Evolutionary conservation across 2,329 filamentous ascomycete species (phyloP).

Genomic region (Fulvia fulva): DNA sequence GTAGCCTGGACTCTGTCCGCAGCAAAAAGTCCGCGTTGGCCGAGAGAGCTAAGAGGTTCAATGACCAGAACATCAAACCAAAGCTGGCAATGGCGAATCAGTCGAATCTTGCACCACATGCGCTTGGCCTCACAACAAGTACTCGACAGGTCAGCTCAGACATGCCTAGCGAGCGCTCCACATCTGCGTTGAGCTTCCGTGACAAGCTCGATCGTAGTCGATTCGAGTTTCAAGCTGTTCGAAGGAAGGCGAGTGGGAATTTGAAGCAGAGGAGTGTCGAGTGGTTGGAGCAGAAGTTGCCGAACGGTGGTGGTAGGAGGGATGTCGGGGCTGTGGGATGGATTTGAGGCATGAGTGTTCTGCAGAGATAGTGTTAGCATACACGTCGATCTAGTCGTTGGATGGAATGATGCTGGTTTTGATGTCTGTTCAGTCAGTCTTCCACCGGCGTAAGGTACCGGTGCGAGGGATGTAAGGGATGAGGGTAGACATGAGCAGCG

Average conservation of each 20-base stretch:
- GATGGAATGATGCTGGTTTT: neutral
- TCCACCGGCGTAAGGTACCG: neutral
- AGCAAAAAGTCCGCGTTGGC: constrained; percentile 18
- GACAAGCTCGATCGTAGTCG: constrained; percentile 31
- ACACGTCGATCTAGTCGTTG: constrained; percentile 2
- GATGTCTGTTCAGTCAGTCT: neutral
- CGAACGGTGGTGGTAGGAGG: constrained; percentile 2
- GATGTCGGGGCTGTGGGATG: constrained; percentile 22
- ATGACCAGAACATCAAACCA: constrained; percentile 10
- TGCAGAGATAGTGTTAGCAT: neutral
- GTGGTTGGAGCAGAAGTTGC: constrained; percentile 22
- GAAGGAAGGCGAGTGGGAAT: constrained; percentile 28
- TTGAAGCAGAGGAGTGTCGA: constrained; percentile 24
- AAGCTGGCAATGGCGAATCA: constrained; percentile 1
- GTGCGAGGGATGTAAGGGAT: neutral
- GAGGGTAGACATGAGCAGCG: neutral
- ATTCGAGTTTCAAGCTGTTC: constrained; percentile 34
- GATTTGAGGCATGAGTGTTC: constrained; percentile 22
- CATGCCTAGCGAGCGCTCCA: constrained; percentile 15
- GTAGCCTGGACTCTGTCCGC: constrained; percentile 28
- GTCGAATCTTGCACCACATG: constrained; percentile 21
- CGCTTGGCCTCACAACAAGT: constrained; percentile 23
- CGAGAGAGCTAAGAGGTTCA: neutral
- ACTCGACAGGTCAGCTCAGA: constrained; percentile 18
- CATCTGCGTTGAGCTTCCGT: constrained; percentile 24